Evolutionary conservation across 306 rosid genomes (phyloP), one percentile per base, ranked within the genome.

Genomic region (Citrullus amarus): DNA sequence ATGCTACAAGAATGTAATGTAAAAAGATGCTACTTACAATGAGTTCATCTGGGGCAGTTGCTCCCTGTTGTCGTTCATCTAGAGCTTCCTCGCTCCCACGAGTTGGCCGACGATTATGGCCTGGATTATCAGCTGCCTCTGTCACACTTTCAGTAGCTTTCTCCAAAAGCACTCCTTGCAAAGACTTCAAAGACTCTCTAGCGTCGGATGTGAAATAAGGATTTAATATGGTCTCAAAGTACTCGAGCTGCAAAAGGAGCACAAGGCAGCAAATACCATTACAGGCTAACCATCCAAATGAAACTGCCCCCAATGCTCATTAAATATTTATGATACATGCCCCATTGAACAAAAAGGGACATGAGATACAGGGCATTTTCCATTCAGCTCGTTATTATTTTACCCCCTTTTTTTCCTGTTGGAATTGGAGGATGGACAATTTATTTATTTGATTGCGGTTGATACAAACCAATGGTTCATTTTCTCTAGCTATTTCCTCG

Each of bases 41-140:
- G 77, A 96, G 92, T 67, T 96, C 99, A 82, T 96, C 99, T 0
- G 99, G 99, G 77, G 98, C 88, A 48, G 83, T 81, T 41, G 83
- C 50, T 82, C 96, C 98, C 82, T 84, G 93, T 72, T 77, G 93
- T 71, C 85, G 89, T 48, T 95, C 98, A 76, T 96, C 99, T 78
- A 82, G 34, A 36, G 98, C 97, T 16, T 96, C 99, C 84, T 96
- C 99, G 80, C 98, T 92, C 41, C 99, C 99, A 30, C 99, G 99
- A 54, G 99, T 96, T 17, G 96, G 63, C 63, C 98, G 97, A 63
- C 98, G 96, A 80, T 88, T 83, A 79, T 96, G 99, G 62, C 96
- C 99, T 44, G 93, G 97, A 88, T 88, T 86, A 60, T 96, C 99
- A 9, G 82, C 89, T 54, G 82, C 82, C 44, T 96, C 99, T 79